Conservation (phyloP, 192 early-diverging fungal species). For the Coemansia sp. region DNA sequence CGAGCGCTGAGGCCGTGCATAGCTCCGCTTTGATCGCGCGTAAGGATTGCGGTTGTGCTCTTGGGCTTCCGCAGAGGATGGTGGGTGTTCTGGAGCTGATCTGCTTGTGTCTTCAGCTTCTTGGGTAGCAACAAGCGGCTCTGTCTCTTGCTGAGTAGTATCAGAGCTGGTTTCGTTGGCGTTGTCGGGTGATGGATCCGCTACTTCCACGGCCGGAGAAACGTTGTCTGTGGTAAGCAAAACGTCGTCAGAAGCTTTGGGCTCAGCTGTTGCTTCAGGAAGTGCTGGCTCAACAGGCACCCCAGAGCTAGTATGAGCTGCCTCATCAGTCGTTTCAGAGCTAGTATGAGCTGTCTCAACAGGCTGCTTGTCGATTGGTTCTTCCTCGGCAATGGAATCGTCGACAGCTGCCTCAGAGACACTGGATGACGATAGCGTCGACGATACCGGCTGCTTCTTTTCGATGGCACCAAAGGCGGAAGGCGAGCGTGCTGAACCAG, state of each 20-base stretch:
- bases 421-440: background rate
- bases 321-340: background rate
- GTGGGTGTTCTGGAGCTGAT: background rate
- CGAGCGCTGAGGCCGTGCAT: background rate
- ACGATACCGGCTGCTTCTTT: background rate
- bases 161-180: no score
- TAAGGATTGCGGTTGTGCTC: background rate
- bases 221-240: no score
- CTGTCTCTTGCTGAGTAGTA: no score
- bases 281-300: no score
- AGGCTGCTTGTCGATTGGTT: background rate
- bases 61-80: background rate
- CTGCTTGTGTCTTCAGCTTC: background rate
- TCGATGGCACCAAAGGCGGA: background rate
- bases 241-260: no score
- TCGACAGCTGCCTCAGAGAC: background rate
- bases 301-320: background rate
- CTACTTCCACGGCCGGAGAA: no score
- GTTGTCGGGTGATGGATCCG: no score
- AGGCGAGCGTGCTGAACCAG: background rate
- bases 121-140: no score
- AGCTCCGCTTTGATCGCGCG: background rate
- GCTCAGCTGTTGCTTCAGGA: no score
- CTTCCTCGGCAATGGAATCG: background rate
- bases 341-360: background rate